These are phyloP conservation scores for Pestalotiopsis sp. DNA, from an alignment of 2,329 filamentous ascomycete species.

Conservation along the genomic window DNA sequence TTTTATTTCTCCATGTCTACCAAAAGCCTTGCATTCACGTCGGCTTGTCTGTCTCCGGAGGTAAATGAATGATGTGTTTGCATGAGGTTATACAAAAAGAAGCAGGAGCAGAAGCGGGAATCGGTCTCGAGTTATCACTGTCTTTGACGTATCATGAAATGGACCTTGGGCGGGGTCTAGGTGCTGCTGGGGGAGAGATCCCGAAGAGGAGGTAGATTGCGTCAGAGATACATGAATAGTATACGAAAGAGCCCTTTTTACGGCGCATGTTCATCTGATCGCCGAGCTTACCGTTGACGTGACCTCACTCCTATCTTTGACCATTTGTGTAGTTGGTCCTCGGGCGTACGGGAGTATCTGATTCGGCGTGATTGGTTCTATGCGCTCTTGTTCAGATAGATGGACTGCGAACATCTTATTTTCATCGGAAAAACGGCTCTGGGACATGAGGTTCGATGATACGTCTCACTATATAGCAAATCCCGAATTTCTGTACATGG, in stretches of 20 bases:
- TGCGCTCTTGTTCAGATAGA: too few relatives aligned
- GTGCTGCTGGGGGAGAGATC: neutral
- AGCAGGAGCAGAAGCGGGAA: neutral
- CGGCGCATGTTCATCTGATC: too few relatives aligned
- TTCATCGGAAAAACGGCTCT: too few relatives aligned
- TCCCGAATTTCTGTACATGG: neutral
- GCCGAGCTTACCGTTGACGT: too few relatives aligned
- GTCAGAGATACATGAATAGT: too few relatives aligned
- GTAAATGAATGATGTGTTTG: neutral
- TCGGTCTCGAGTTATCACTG: neutral
- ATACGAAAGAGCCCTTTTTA: too few relatives aligned
- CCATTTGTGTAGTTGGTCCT: too few relatives aligned
- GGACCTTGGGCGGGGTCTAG: neutral
- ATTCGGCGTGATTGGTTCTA: too few relatives aligned
- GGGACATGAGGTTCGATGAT: too few relatives aligned
- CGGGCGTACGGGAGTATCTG: too few relatives aligned
- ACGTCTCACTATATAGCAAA: neutral
- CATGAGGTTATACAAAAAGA: constrained; percentile 6
- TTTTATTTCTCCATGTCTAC: neutral
- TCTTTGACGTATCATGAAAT: neutral
- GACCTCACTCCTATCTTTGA: too few relatives aligned
- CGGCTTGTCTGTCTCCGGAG: neutral
- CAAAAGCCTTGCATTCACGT: neutral
- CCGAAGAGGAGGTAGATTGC: neutral
- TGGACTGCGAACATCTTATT: too few relatives aligned